phyloP scores from a whole-genome alignment of 179 eudicot genomes.

The Spinacia oleracea region DNA sequence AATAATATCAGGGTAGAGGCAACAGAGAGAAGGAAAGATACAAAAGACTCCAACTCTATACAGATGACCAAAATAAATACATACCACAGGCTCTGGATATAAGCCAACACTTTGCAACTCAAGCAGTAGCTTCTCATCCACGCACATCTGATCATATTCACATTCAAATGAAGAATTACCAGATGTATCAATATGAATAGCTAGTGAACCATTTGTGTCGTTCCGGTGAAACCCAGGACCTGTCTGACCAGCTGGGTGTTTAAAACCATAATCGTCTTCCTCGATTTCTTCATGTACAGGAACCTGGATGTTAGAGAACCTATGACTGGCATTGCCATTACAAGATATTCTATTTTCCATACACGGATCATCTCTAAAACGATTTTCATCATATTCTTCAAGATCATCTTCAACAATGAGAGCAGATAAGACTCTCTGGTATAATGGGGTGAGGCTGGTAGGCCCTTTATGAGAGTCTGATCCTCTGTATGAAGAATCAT shows the following conservation, averaged over 20 bases:
- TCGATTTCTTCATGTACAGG: constrained; percentile 45
- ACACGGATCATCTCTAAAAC: constrained; percentile 35
- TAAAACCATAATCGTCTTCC: constrained; percentile 43
- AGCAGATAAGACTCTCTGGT: constrained; percentile 87
- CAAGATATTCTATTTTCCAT: constrained; percentile 42
- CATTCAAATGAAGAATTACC: constrained; percentile 50
- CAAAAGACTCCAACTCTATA: neutral
- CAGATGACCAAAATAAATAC: constrained; percentile 25
- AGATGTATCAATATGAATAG: constrained; percentile 36
- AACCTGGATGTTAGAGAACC: constrained; percentile 42
- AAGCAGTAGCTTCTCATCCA: constrained; percentile 66
- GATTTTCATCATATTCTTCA: constrained; percentile 64
- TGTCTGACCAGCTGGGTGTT: constrained; percentile 42
- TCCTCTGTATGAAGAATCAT: constrained; percentile 41
- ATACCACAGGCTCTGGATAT: constrained; percentile 74
- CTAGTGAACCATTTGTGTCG: constrained; percentile 42
- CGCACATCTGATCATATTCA: constrained; percentile 60
- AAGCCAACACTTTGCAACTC: constrained; percentile 91
- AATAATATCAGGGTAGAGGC: neutral
- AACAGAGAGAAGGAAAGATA: neutral
- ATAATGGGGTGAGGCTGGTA: constrained; percentile 49
- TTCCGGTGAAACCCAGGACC: constrained; percentile 42
- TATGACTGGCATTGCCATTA: constrained; percentile 51
- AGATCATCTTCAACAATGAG: constrained; percentile 79
- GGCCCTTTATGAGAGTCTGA: constrained; percentile 42